Percentiles rank a stretch among this genome's conserved stretches.
These are phyloP conservation scores for Selenicereus undatus DNA, from an alignment of 148 eudicot species.

Conservation along the genomic window DNA sequence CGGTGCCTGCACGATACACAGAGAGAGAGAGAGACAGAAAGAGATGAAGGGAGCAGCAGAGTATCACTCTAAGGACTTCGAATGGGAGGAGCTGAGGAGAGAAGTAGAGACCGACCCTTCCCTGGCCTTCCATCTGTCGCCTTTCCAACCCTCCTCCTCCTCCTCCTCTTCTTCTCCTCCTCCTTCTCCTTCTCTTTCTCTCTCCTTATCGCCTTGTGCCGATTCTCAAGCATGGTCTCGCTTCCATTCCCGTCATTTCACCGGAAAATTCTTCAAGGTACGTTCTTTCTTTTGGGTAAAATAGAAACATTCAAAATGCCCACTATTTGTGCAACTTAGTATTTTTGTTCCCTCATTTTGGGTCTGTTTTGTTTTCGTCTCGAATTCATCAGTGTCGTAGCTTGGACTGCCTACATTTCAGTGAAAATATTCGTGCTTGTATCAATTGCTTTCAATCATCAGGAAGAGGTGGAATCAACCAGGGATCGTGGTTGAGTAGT, in stretches of 20 bases:
- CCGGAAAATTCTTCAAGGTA: constrained; percentile 96
- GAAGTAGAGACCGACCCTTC: constrained; percentile 56
- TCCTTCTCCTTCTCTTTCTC: background rate
- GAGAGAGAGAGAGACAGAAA: background rate
- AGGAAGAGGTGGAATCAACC: no score
- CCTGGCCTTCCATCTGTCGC: constrained; percentile 48
- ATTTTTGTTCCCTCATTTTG: background rate
- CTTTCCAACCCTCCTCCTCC: constrained; percentile 17
- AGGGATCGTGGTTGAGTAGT: no score
- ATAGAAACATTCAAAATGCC: background rate
- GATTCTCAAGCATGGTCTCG: constrained; percentile 66
- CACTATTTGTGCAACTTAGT: background rate
- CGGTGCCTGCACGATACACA: background rate
- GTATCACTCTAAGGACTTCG: constrained; percentile 84
- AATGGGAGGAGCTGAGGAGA: constrained; percentile 59
- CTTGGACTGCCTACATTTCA: background rate
- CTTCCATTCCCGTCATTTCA: constrained; percentile 79
- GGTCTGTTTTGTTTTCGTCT: background rate
- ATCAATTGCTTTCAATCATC: no score
- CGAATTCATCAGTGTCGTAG: background rate
- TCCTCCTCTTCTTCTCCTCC: constrained; percentile 7
- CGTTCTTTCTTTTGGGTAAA: background rate
- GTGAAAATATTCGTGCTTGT: background rate
- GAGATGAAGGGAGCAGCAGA: constrained; percentile 36
- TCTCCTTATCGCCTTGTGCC: background rate